These are phyloP conservation scores for Amanita molliuscula DNA, from an alignment of 768 basidiomycete genomes.

Conservation along the genomic window DNA sequence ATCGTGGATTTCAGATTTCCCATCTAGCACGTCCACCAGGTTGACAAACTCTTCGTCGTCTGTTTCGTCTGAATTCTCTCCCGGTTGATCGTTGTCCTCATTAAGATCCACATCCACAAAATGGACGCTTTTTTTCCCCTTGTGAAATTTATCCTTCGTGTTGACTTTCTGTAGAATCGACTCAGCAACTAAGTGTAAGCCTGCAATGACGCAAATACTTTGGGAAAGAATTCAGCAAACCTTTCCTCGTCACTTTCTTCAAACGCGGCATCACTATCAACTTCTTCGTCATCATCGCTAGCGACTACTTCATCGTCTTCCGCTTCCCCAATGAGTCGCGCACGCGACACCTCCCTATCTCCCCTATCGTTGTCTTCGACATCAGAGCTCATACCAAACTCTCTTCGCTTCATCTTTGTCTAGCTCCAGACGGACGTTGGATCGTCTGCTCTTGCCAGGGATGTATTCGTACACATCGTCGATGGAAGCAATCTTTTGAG, in stretches of 20 bases:
- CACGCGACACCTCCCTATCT: slow-evolving; percentile 24
- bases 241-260: slow-evolving; percentile 76
- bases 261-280: slow-evolving; percentile 78
- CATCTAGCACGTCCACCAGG: slow-evolving; percentile 57
- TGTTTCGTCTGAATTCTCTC: slow-evolving; percentile 28
- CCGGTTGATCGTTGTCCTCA: slow-evolving; percentile 37
- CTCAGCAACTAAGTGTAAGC: slow-evolving; percentile 3
- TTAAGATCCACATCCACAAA: slow-evolving; percentile 57
- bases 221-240: slow-evolving; percentile 58
- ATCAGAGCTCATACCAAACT: slow-evolving; percentile 30
- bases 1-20: slow-evolving; percentile 40
- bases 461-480: slow-evolving; percentile 60
- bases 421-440: slow-evolving; percentile 41
- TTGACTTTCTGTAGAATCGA: slow-evolving; percentile 17
- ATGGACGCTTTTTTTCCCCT: slow-evolving; percentile 23
- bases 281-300: slow-evolving; percentile 73
- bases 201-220: slow-evolving; percentile 10
- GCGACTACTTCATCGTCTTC: slow-evolving; percentile 45
- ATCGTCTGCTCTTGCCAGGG: slow-evolving; percentile 37
- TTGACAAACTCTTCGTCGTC: slow-evolving; percentile 49
- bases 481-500: slow-evolving; percentile 26
- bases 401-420: slow-evolving; percentile 44
- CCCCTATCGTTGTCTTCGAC: slow-evolving; percentile 30
- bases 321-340: slow-evolving; percentile 43
- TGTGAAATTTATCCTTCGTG: slow-evolving; percentile 18